Evolutionary conservation across 1,139 yeast species (phyloP).

Genomic region (Tardiomyces depauwii): DNA sequence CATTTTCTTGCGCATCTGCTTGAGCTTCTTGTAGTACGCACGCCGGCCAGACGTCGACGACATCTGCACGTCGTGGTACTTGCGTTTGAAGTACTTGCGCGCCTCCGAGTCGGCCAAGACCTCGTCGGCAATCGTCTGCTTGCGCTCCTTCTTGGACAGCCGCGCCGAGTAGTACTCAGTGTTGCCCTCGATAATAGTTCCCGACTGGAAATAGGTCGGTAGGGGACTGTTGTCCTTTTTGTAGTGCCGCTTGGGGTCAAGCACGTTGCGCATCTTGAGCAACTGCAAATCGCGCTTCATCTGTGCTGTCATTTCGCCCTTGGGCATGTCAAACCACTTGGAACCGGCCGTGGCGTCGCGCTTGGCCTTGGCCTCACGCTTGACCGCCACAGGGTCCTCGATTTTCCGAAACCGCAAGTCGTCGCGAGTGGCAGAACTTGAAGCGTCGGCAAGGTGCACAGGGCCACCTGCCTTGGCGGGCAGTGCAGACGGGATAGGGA

Average conservation of each 20-base stretch:
- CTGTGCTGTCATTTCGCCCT: constrained; percentile 63
- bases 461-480: constrained; percentile 2
- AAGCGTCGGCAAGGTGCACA: constrained; percentile 4
- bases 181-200: constrained; percentile 76
- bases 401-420: constrained; percentile 24
- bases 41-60: constrained; percentile 68
- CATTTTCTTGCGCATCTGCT: constrained; percentile 37
- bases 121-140: constrained; percentile 71
- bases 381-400: constrained; percentile 39
- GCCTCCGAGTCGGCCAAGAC: constrained; percentile 63
- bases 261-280: constrained; percentile 75
- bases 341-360: constrained; percentile 36
- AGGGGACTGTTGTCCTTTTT: constrained; percentile 74
- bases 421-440: constrained; percentile 12
- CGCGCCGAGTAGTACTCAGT: constrained; percentile 71
- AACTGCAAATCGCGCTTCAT: constrained; percentile 68
- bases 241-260: constrained; percentile 93
- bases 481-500: constrained; percentile 1
- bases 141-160: constrained; percentile 59
- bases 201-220: constrained; percentile 79
- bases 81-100: constrained; percentile 70
- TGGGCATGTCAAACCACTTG: constrained; percentile 79
- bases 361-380: constrained; percentile 13
- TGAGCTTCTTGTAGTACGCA: constrained; percentile 53
- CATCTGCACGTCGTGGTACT: constrained; percentile 68